Conservation (phyloP, 164 flowering plant species). For the Vitis rotundifolia region DNA sequence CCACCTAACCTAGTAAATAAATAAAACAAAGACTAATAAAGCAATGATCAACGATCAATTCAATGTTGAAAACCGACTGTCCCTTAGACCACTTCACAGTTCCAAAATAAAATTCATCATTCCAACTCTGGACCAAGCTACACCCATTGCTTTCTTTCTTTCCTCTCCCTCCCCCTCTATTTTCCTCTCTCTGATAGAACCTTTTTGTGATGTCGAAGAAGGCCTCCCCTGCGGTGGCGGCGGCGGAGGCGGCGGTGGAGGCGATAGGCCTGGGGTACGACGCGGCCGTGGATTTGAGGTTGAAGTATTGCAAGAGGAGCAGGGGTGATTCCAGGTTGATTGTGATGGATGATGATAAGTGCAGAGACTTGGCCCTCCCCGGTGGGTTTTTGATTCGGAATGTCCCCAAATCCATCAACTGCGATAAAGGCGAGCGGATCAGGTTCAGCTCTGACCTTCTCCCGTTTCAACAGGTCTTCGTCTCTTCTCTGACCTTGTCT, state of each 20-base stretch:
- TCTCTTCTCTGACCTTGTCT: too few species aligned
- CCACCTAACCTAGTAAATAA: too few species aligned
- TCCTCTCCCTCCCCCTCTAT: background rate
- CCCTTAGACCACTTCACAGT: too few species aligned
- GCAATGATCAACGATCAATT: too few species aligned
- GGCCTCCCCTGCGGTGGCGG: constrained; percentile 8
- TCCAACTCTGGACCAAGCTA: background rate
- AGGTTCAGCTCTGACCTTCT: constrained; percentile 32
- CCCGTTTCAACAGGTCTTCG: constrained; percentile 31
- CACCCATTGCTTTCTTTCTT: background rate
- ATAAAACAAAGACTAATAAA: too few species aligned
- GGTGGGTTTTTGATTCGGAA: constrained; percentile 15
- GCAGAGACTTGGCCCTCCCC: constrained; percentile 17
- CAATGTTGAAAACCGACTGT: too few species aligned
- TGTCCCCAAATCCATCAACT: constrained; percentile 30
- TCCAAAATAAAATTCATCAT: too few species aligned
- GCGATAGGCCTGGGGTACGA: constrained; percentile 36
- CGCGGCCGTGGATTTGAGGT: constrained; percentile 22
- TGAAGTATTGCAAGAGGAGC: constrained; percentile 25
- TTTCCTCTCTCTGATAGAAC: background rate
- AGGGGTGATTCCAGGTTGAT: constrained; percentile 15
- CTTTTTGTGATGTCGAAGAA: constrained; percentile 4
- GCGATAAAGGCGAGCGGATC: constrained; percentile 35
- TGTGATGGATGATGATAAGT: constrained; percentile 10
- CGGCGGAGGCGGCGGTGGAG: constrained; percentile 25